phyloP scores from a whole-genome alignment of 2,329 filamentous ascomycete genomes.

The Trichoderma harzianum region DNA sequence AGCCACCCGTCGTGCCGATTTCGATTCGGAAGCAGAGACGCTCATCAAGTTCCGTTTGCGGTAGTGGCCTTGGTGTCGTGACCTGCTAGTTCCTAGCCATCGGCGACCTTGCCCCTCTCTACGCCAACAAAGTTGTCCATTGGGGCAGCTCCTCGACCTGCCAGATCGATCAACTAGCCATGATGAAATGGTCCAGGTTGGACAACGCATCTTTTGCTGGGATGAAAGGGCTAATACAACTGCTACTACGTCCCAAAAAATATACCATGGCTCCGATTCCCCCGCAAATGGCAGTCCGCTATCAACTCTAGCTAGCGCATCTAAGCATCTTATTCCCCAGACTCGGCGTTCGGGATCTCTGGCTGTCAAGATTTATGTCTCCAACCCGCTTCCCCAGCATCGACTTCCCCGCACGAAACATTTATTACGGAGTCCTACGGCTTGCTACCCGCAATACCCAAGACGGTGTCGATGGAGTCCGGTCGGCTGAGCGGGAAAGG shows the following conservation, averaged over 20 bases:
- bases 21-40: neutral
- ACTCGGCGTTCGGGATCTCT: constrained; percentile 11
- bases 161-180: constrained; percentile 8
- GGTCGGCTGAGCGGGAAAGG: constrained; percentile 12
- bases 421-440: neutral
- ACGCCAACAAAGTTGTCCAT: neutral
- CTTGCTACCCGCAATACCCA: constrained; percentile 13
- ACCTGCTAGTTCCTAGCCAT: neutral
- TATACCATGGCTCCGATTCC: constrained; percentile 1
- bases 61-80: neutral
- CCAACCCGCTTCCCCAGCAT: constrained; percentile 14
- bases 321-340: constrained; percentile 16
- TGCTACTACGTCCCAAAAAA: neutral
- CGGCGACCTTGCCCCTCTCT: neutral
- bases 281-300: neutral
- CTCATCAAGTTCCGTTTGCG: neutral
- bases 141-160: constrained; percentile 3
- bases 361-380: neutral
- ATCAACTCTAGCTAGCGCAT: constrained; percentile 2
- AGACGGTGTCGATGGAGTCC: constrained; percentile 7
- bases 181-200: neutral
- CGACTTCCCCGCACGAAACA: constrained; percentile 7
- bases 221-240: neutral
- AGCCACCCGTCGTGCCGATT: neutral
- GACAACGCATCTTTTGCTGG: neutral